Base-by-base conservation (phyloP, 345 rosid genomes). In the Eucalyptus microcorys region DNA sequence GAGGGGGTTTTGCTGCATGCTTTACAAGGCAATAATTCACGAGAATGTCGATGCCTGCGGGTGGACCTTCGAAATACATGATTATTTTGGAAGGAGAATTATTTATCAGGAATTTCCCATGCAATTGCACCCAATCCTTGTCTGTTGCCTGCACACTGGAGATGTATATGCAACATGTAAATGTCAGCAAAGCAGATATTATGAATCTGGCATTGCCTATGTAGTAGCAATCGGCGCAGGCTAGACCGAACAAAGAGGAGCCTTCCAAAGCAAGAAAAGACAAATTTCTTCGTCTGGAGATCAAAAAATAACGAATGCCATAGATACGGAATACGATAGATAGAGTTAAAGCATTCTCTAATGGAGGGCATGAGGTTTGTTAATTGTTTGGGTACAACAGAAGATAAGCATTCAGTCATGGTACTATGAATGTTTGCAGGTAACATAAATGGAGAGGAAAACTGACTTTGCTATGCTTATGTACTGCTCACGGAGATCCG, bases 21-120 rank as follows among this genome's bases (percentile, higher is more conserved):
- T 95, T 96, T 24, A 97, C 94, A 43, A 87, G 88, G 24, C 97
- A 93, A 92, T 94, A 94, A 85, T 97, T 95, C 84, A 97, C 88
- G 87, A 97, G 98, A 93, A 97, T 94, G 94, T 97, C 99, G 5
- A 93, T 91, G 87, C 98, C 99, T 43, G 96, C 93, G 43, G 98
- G 97, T 4, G 99, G 99, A 89, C 99, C 99, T 96, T 97, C 99
- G 14, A 97, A 80, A 91, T 96, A 97, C 88, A 97, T 93, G 71
- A 97, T 94, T 30, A 95, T 95, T 92, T 92, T 93, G 87, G 96
- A 94, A 40, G 97, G 97, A 42, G 95, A 92, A 84, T 95, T 97
- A 91, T 97, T 97, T 45, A 97, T 91, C 52, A 96, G 96, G 94
- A 97, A 97, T 94, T 96, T 96, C 40, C 99, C 99, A 57, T 93